phyloP scores from a whole-genome alignment of 768 basidiomycete genomes.

The Naganishia vaughanmartiniae region DNA sequence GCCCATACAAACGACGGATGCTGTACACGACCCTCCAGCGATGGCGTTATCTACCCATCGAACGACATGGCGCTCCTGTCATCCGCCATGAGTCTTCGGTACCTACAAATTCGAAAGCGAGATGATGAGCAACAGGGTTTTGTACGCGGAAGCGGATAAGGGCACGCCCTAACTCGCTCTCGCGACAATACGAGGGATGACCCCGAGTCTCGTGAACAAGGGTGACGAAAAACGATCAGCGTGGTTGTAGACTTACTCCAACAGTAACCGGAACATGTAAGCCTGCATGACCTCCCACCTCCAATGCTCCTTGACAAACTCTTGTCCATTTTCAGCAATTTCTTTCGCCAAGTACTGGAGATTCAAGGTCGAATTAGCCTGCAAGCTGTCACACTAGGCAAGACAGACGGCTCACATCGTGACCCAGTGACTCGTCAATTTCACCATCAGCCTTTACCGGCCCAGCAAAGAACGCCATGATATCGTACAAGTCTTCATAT shows the following conservation, averaged over 20 bases:
- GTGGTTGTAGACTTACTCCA: constrained; percentile 36
- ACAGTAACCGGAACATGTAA: constrained; percentile 47
- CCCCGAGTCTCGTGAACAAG: neutral
- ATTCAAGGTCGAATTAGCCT: neutral
- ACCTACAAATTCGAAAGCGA: neutral
- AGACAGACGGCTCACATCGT: constrained; percentile 56
- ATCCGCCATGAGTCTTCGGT: neutral
- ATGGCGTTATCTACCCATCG: neutral
- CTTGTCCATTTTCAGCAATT: constrained; percentile 48
- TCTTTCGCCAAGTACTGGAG: constrained; percentile 46
- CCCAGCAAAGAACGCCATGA: constrained; percentile 71
- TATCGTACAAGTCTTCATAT: constrained; percentile 67
- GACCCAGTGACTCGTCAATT: constrained; percentile 57
- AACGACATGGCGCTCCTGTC: neutral
- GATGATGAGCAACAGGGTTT: neutral
- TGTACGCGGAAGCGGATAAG: neutral
- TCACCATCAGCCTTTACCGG: constrained; percentile 54
- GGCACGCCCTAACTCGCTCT: too few relatives aligned
- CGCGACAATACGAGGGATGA: neutral
- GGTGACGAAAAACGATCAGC: neutral
- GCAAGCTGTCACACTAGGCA: neutral
- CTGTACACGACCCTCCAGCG: neutral
- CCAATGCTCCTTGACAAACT: constrained; percentile 49
- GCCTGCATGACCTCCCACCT: constrained; percentile 50
- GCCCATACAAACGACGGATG: neutral